Conservation (phyloP, 345 rosid species). For the Eutrema japonicum region DNA sequence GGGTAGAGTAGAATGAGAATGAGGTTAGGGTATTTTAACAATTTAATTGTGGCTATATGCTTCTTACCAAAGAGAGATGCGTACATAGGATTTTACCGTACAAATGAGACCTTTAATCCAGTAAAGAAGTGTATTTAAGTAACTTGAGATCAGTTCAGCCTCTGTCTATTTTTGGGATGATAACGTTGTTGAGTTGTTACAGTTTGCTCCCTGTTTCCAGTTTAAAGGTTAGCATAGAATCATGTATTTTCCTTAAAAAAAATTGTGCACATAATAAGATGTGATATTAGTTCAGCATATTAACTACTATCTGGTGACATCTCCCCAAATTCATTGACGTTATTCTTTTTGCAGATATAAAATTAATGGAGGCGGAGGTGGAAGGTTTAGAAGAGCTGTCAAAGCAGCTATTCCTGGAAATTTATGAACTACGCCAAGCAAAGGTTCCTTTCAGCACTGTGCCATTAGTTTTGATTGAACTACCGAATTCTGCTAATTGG, state of each 20-base stretch:
- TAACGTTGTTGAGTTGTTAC: neutral
- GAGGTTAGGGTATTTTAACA: neutral
- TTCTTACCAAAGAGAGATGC: neutral
- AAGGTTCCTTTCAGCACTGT: constrained; percentile 58
- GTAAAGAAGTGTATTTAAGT: neutral
- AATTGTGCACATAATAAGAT: constrained; percentile 4
- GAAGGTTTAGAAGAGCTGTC: constrained; percentile 94
- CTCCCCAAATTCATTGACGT: constrained; percentile 1
- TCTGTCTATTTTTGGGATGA: neutral
- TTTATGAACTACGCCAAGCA: constrained; percentile 97
- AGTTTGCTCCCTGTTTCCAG: neutral
- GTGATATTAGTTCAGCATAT: neutral
- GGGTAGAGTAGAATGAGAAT: constrained; percentile 13
- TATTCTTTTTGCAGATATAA: constrained; percentile 60
- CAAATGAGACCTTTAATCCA: neutral
- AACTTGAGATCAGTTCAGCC: neutral
- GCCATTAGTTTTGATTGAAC: constrained; percentile 13
- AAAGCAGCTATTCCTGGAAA: constrained; percentile 95
- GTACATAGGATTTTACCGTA: neutral
- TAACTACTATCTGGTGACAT: neutral
- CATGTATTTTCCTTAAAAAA: neutral
- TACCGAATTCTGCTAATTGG: constrained; percentile 4
- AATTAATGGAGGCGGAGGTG: constrained; percentile 89
- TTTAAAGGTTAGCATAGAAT: neutral
- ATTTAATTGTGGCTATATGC: no score